A percentile compares a stretch with the other conserved stretches of the same genome.
Evolutionary conservation across 345 rosid species (phyloP).

Genomic region (Erucastrum elatum): DNA sequence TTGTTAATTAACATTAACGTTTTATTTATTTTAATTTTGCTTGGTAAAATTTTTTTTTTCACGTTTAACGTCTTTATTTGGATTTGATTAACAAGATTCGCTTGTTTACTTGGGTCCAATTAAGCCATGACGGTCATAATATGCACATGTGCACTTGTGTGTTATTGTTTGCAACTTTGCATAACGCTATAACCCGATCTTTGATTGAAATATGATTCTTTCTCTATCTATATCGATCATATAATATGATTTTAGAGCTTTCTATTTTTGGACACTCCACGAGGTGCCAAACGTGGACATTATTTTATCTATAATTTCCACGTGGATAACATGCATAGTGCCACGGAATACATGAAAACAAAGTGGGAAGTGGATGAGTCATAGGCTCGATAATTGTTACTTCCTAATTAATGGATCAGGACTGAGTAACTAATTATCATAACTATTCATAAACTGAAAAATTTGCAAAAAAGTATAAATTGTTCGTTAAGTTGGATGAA

Average conservation of each 20-base stretch:
- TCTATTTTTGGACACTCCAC: conserved; percentile 29
- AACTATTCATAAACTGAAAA: not conserved
- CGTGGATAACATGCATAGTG: conserved; percentile 31
- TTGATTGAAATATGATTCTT: not conserved
- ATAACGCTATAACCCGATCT: not conserved
- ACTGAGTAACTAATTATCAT: not conserved
- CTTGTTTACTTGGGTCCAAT: not conserved
- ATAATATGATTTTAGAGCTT: conserved; percentile 21
- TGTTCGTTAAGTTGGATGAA: not conserved
- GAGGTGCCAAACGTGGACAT: conserved; percentile 21
- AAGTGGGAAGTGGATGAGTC: not conserved
- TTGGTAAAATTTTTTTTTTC: not conserved
- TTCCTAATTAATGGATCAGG: not conserved
- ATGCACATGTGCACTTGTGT: not conserved
- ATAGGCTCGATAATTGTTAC: not conserved
- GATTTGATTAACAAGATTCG: not conserved
- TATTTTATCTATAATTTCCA: not conserved
- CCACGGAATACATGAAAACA: conserved; percentile 23
- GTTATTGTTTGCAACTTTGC: not conserved
- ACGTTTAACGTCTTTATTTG: not conserved
- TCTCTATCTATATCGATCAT: not conserved
- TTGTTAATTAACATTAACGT: not conserved
- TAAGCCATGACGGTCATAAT: not conserved
- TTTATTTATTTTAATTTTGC: not conserved
- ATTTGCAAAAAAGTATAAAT: not conserved